These are phyloP conservation scores for Citrus unshiu DNA, from an alignment of 345 rosid species.

Conservation along the genomic window DNA sequence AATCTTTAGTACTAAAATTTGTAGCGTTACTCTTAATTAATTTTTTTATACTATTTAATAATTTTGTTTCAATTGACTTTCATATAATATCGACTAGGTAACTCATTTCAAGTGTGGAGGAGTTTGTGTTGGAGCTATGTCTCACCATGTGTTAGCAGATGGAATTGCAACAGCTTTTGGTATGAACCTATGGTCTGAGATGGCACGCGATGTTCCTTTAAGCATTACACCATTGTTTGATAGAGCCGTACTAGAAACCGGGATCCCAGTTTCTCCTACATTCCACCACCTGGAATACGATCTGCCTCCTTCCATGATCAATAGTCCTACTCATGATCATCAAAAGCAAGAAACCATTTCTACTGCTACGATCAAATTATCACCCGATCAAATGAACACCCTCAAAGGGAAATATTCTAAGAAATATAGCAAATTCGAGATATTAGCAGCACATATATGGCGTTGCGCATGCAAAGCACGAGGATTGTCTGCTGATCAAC, in stretches of 20 bases:
- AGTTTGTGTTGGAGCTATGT: conserved; percentile 14
- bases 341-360: conserved; percentile 17
- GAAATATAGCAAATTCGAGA: conserved; percentile 14
- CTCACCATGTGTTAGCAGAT: conserved; percentile 23
- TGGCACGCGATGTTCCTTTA: conserved; percentile 15
- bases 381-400: conserved; percentile 25
- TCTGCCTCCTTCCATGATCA: conserved; percentile 22
- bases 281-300: conserved; percentile 16
- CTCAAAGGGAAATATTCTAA: conserved; percentile 10
- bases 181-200: conserved; percentile 27
- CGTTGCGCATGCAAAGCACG: conserved; percentile 33
- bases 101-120: conserved; percentile 33
- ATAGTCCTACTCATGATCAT: background rate
- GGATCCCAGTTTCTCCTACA: conserved; percentile 15
- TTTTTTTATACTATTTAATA: too few species aligned
- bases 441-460: conserved; percentile 40
- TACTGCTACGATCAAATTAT: conserved; percentile 18
- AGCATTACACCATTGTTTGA: conserved; percentile 12
- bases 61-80: too few species aligned
- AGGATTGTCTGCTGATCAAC: conserved; percentile 24
- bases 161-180: conserved; percentile 14
- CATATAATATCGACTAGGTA: background rate
- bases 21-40: too few species aligned
- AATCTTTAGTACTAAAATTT: too few species aligned
- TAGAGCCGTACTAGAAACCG: conserved; percentile 6